Base-by-base conservation (phyloP, 345 rosid species). In the Gossypium mustelinum region DNA sequence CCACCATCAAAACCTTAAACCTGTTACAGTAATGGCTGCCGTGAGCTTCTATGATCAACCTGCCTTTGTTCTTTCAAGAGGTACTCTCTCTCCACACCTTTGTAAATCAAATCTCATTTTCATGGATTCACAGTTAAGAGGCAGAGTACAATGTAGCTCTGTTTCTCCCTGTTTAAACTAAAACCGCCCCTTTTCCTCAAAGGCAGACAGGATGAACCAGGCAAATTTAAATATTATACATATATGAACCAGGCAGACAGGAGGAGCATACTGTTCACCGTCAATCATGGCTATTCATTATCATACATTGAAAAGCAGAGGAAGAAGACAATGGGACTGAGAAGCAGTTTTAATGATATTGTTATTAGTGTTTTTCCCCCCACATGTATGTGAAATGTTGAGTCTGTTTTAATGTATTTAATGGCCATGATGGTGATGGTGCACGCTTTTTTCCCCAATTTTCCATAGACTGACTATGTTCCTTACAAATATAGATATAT, bases 131-230 rank as follows among this genome's bases (percentile, higher is more conserved):
- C 68, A 27, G 82, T 78, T 77, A 78, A 59, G 64, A 62, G 65
- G 60, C 76, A 39, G 76, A 74, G 57, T 79, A 16, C 83, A 80
- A 80, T 80, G 84, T 78, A 76, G 79, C 81, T 79, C 77, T 82
- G 78, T 54, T 43, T 74, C 54, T 80, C 76, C 54, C 79, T 55
- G 58, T 73, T 58, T 74, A 54, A 65, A 75, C 16, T 57, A 3
- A 57, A 22, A 41, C 54, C 58, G 27, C 70, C 20, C 67, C 74
- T 65, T 57, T 57, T 70, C 76, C 70, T 62, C 64, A 64, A 82
- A 78, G 86, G 90, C 90, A 85, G 81, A 84, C 89, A 86, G 87
- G 83, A 84, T 80, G 81, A 86, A 85, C 90, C 90, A 82, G 90
- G 88, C 87, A 83, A 62, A 76, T 48, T 74, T 68, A 52, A 29